These are phyloP conservation scores for Neonectria faginata DNA, from an alignment of 2,329 filamentous ascomycete species.

Conservation along the genomic window DNA sequence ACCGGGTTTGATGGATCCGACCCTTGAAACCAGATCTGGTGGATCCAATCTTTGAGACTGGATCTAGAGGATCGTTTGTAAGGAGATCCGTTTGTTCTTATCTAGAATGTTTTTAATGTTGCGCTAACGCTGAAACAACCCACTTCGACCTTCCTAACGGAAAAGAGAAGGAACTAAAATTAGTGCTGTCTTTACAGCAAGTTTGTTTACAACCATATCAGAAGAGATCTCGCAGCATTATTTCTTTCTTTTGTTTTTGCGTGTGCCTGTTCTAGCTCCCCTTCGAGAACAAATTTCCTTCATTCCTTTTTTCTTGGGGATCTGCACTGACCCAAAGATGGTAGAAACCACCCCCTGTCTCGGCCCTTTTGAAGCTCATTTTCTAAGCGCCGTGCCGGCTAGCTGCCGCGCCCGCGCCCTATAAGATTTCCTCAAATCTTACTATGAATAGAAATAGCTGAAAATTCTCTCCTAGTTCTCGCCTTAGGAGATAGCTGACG, in stretches of 20 bases:
- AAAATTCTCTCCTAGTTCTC: too few species aligned
- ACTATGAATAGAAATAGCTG: too few species aligned
- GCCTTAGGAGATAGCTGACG: too few species aligned
- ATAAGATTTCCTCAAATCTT: too few species aligned
- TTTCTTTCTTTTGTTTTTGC: neutral
- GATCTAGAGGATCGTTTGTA: neutral
- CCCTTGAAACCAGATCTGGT: neutral
- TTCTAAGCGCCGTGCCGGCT: neutral
- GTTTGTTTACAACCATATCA: neutral
- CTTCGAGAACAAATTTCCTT: neutral
- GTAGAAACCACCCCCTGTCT: neutral
- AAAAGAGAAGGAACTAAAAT: neutral
- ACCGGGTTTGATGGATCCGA: neutral
- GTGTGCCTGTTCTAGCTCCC: neutral
- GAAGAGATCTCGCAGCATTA: neutral
- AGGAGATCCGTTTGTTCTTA: neutral
- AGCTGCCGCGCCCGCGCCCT: too few species aligned
- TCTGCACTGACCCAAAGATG: neutral
- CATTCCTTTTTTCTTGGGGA: neutral
- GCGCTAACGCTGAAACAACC: neutral
- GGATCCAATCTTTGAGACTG: neutral
- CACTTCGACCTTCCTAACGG: neutral
- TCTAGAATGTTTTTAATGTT: neutral
- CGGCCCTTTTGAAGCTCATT: neutral
- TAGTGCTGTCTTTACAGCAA: neutral